Conservation (phyloP, 495 filamentous ascomycete genomes). For the Mytilinidion resinicola region DNA sequence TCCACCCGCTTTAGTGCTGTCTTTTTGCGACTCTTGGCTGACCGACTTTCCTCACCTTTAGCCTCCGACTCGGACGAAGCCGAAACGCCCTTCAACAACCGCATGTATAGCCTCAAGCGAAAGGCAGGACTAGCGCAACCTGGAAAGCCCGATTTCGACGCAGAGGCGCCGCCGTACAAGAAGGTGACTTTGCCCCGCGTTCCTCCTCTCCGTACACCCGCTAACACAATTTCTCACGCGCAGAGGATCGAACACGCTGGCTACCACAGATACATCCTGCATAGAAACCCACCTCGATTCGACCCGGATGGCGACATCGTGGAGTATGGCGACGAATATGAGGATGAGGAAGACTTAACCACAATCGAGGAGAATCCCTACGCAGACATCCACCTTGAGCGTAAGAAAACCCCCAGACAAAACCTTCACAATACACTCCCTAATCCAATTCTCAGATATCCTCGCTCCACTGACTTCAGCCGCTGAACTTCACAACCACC, state of each 20-base stretch:
- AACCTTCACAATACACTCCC: background rate
- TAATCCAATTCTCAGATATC: conserved; percentile 52
- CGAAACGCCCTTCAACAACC: conserved; percentile 70
- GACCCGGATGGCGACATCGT: conserved; percentile 86
- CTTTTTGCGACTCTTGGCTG: conserved; percentile 22
- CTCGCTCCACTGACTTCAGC: conserved; percentile 81
- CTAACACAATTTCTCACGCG: conserved; percentile 8
- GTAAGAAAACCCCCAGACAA: conserved; percentile 45
- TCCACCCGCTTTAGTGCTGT: background rate
- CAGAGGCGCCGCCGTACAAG: conserved; percentile 73
- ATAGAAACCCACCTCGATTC: conserved; percentile 62
- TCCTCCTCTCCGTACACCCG: background rate
- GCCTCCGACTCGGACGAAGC: conserved; percentile 80
- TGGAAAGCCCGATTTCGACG: conserved; percentile 63
- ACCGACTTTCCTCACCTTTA: conserved; percentile 32
- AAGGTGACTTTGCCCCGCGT: conserved; percentile 50
- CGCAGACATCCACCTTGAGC: conserved; percentile 70
- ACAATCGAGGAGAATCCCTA: conserved; percentile 79
- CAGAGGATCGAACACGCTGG: conserved; percentile 82
- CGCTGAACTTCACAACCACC: conserved; percentile 77
- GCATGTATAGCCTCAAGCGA: conserved; percentile 84
- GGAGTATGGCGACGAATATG: conserved; percentile 65
- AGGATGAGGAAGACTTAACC: conserved; percentile 65
- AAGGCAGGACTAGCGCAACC: conserved; percentile 73
- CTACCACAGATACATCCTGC: conserved; percentile 75